These are phyloP conservation scores for Ogataea trehaloabstinens DNA, from an alignment of 805 yeast genomes.

Conservation along the genomic window DNA sequence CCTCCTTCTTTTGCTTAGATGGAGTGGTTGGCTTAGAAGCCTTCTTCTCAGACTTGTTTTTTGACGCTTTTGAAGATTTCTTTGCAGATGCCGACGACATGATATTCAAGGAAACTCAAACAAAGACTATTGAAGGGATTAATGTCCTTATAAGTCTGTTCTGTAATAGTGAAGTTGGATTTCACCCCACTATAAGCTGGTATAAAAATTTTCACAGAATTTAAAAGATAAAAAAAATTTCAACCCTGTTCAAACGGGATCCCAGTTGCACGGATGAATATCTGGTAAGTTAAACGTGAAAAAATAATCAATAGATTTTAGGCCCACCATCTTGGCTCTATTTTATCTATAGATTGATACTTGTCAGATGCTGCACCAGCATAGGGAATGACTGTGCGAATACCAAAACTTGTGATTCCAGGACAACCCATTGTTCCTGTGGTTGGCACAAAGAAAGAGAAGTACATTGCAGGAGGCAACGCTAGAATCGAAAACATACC, in stretches of 20 bases:
- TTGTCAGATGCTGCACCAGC: no score
- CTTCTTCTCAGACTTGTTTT: conserved; percentile 15
- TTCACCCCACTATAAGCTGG: no score
- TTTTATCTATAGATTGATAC: no score
- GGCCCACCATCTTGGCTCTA: no score
- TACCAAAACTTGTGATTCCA: conserved; percentile 62
- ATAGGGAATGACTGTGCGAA: conserved; percentile 11
- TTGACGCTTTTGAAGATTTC: conserved; percentile 20
- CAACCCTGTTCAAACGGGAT: conserved; percentile 1
- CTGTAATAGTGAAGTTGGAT: no score
- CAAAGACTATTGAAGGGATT: no score
- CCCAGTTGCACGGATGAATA: neutral
- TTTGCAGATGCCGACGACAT: conserved; percentile 7
- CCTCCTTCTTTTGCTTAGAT: conserved; percentile 13
- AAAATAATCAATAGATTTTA: no score
- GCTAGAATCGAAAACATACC: conserved; percentile 49
- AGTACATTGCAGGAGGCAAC: conserved; percentile 65
- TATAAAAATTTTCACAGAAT: neutral
- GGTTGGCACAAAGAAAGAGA: conserved; percentile 32
- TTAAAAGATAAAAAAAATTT: conserved; percentile 1
- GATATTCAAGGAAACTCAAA: no score
- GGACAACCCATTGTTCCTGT: conserved; percentile 76
- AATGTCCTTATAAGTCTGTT: no score
- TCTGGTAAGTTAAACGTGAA: neutral
- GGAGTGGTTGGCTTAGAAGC: conserved; percentile 10